Evolutionary conservation across 225 moss, liverwort and hornwort genomes (phyloP).

Genomic region (Polytrichum commune): DNA sequence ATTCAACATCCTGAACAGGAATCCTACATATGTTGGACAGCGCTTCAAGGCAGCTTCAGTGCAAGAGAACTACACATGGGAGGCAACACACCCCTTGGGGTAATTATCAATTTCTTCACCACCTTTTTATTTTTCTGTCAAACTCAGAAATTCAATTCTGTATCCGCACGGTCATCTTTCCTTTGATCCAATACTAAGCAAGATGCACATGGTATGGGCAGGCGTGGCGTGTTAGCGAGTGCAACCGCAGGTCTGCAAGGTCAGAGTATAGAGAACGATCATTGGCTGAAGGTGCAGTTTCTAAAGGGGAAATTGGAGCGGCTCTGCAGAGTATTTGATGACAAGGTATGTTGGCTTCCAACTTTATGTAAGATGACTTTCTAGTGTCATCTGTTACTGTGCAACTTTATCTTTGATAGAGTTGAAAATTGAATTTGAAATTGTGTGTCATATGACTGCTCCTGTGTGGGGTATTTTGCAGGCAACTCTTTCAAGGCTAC

Average conservation of each 20-base stretch:
- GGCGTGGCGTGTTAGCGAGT: conserved; percentile 42
- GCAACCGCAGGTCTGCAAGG: conserved; percentile 27
- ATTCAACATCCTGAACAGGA: conserved; percentile 32
- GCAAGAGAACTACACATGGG: conserved; percentile 37
- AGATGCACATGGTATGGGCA: conserved; percentile 8
- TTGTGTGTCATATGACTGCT: background rate
- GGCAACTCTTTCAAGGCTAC: conserved; percentile 59
- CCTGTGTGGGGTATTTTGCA: conserved; percentile 12
- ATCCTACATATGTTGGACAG: conserved; percentile 39
- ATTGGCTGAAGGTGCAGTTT: conserved; percentile 64
- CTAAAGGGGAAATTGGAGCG: conserved; percentile 70
- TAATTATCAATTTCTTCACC: conserved; percentile 1
- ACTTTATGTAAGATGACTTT: background rate
- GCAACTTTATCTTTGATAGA: too few species aligned
- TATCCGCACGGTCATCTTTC: too few species aligned
- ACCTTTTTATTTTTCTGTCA: too few species aligned
- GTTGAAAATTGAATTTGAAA: too few species aligned
- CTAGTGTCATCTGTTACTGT: too few species aligned
- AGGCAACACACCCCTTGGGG: conserved; percentile 29
- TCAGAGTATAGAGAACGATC: conserved; percentile 22
- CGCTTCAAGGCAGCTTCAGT: conserved; percentile 38
- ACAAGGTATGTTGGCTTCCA: conserved; percentile 46
- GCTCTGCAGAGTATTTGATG: conserved; percentile 62
- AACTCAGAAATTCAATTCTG: too few species aligned
- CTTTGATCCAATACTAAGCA: too few species aligned